Percentiles rank a stretch among this genome's conserved stretches.
Conservation (phyloP, 805 yeast species). For the Myxozyma melibiosi region DNA sequence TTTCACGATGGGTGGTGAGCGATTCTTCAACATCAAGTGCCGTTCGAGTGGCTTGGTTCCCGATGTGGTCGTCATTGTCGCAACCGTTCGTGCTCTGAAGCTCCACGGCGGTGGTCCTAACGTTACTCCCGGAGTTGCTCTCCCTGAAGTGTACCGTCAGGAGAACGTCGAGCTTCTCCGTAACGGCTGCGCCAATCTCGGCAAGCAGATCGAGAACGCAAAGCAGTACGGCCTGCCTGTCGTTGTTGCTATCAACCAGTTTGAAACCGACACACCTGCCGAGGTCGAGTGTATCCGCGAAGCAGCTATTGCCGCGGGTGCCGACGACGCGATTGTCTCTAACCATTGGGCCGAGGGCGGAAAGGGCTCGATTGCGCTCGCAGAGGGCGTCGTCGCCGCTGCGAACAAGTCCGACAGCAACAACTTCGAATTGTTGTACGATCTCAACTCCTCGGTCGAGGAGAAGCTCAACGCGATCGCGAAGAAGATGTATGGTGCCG, state of each 20-base stretch:
- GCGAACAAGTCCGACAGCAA: conserved; percentile 47
- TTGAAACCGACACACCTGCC: conserved; percentile 75
- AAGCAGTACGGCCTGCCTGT: conserved; percentile 85
- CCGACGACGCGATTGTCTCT: conserved; percentile 83
- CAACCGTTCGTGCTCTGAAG: conserved; percentile 93
- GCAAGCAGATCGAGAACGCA: conserved; percentile 87
- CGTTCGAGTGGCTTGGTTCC: conserved; percentile 87
- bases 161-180: conserved; percentile 79
- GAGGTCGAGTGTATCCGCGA: conserved; percentile 79
- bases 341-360: conserved; percentile 98
- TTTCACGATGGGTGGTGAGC: conserved; percentile 98
- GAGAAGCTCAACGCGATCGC: conserved; percentile 80
- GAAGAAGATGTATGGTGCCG: conserved; percentile 88
- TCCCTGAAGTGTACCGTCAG: conserved; percentile 76
- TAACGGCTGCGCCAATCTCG: conserved; percentile 82
- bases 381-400: conserved; percentile 78
- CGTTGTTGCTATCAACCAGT: conserved; percentile 89
- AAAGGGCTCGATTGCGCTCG: conserved; percentile 79
- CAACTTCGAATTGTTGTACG: conserved; percentile 66
- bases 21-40: conserved; percentile 94
- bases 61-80: conserved; percentile 89
- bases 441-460: conserved; percentile 67
- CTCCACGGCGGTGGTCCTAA: conserved; percentile 98
- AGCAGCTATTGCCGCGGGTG: conserved; percentile 86
- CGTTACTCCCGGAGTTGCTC: conserved; percentile 86